Base-by-base conservation (phyloP, 495 filamentous ascomycete species). In the Penicillium herquei region DNA sequence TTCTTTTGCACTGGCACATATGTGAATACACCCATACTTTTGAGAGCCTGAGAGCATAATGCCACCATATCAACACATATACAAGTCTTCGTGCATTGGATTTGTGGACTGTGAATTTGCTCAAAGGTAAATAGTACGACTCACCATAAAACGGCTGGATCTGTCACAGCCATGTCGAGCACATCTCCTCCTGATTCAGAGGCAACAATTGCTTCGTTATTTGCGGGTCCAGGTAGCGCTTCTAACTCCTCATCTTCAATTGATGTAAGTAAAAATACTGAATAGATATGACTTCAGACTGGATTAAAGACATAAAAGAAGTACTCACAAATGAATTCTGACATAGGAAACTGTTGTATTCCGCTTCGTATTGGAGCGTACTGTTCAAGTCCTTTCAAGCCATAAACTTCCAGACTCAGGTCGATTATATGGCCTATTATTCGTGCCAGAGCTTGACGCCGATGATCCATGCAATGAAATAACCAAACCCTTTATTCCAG, bases 391-490 rank as follows among this genome's bases (percentile, higher is more conserved):
- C 1, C 77, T 96, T 11, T 88, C 89, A 4, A 79, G 78, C 49
- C 84, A 81, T 50, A 78, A 78, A 54, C 72, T 82, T 39, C 72
- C 78, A 14, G 65, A 74, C 9, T 81, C 79, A 47, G 82, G 79
- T 16, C 70, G 80, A 30, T 78, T 90, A 43, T 71, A 81, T 51
- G 92, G 93, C 37, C 78, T 96, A 3, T 76, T 97, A 35, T 97
- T 91, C 60, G 88, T 96, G 16, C 93, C 93, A 0, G 80, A 80
- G 49, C 81, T 96, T 16, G 60, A 70, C 6, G 40, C 55, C 1
- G 61, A 70, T 45, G 80, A 86, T 53, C 64, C 75, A 0, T 96
- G 93, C 69, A 75, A 76, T 52, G 71, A 84, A 26, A 65, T 81
- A 35, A 81, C 84, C 11, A 69, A 68, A 16, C 58, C 68, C 3